Base-by-base conservation (phyloP, 352 stramenopile genomes). In the Plasmopara muralis region DNA sequence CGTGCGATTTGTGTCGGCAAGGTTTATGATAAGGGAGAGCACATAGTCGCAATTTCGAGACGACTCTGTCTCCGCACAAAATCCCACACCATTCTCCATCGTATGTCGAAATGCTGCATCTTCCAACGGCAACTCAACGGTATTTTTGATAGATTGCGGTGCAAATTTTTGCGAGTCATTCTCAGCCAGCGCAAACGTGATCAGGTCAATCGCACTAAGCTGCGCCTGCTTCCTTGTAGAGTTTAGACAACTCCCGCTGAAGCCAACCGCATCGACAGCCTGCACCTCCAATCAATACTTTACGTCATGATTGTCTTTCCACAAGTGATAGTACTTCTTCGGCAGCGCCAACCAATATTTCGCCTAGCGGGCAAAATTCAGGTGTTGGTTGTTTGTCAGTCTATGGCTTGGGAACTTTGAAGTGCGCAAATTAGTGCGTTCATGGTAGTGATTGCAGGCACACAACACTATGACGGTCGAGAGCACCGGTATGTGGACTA, bases 241-340 rank as follows among this genome's bases (percentile, higher is more conserved):
- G 97, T 51, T 95, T 90, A 18, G 89, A 93, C 13, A 99, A 72
- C 64, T 98, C 79, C 18, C 97, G 86, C 68, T 99, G 96, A 2
- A 99, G 71, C 87, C 95, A 99, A 98, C 97, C 1, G 96, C 95
- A 70, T 99, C 97, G 51, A 99, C 99, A 54, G 96, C 88, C 56
- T 98, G 89, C 8, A 98, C 91, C 9, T 86, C 88, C 5, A 99
- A 71, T 18, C 84, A 68, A 43, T 92, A 87, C 53, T 75, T 79
- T 25, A 66, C 72, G 39, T 93, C 72, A 35, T 47, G 58, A 0
- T 81, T 70, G n/a, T 87, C 77, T 37, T 89, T 72, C 4, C 9
- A 98, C 35, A 47, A 97, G 92, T 30, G 70, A 75, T 25, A 98
- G 70, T 34, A 98, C 74, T 73, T 98, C 93, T 41, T 98, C 89